Evolutionary conservation across 1,284 basidiomycete genomes (phyloP), one percentile per base, ranked within the genome.

Genomic region (Tranzscheliella williamsii): DNA sequence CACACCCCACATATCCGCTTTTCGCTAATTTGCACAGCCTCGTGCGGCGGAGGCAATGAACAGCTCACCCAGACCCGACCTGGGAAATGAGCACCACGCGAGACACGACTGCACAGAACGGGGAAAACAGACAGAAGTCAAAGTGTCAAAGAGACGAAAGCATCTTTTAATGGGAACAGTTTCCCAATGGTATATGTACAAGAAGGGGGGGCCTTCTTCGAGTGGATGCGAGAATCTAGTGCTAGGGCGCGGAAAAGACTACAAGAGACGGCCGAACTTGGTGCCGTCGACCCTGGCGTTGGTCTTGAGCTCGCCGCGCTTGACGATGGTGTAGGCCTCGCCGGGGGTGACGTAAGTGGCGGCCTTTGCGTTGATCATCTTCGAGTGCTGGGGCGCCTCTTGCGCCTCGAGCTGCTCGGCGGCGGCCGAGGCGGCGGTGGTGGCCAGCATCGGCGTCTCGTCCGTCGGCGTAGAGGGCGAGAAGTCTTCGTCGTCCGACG

Each of bases 261-360:
- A 50, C 21, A 42, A 21, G 18, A 42, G 27, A 30, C 30, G 42
- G 24, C 65, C 65, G 16, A 51, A 68, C 43, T 58, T 60, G 31
- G 64, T 70, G 21, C 56, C 61, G 22, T 52, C 54, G 4, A 61
- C 51, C 58, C 61, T 66, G 27, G 56, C 56, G 33, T 68, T 68
- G 22, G 52, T 58, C 45, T 52, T 60, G 20, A 71, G 54, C 12
- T 61, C 61, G 13, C 55, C 62, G 23, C 57, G 62, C 55, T 75
- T 66, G 31, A 67, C 50, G 42, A 76, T 63, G 30, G 43, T 46
- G 61, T 73, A 75, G 12, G 67, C 62, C 53, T 76, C 65, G 34
- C 74, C 74, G 22, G 74, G 74, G 1, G 65, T 52, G 22, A 73
- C 44, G 46, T 76, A 76, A 11, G 53, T n/a, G 38, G 58, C 50